These are phyloP conservation scores for Hygrophorus russula DNA, from an alignment of 768 basidiomycete genomes.

Conservation along the genomic window DNA sequence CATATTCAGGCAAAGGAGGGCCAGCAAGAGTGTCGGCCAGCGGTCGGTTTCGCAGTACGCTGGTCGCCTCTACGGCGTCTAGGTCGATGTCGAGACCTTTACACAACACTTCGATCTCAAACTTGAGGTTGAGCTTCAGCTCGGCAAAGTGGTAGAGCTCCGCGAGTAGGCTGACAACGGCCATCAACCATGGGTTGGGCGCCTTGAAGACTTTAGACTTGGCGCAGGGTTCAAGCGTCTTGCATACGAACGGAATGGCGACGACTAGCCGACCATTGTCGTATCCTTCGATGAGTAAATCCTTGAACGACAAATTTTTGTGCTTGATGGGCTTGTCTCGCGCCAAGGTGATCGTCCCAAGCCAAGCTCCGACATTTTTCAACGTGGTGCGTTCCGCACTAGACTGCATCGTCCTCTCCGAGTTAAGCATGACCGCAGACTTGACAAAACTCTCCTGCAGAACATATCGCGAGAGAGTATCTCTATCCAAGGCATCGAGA, in stretches of 20 bases:
- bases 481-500: slow-evolving; percentile 69
- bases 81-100: slow-evolving; percentile 84
- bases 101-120: slow-evolving; percentile 97
- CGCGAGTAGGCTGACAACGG: slow-evolving; percentile 79
- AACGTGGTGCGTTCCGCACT: slow-evolving; percentile 76
- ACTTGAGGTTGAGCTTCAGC: slow-evolving; percentile 92
- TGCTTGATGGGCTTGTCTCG: slow-evolving; percentile 87
- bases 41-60: slow-evolving; percentile 70
- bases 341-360: slow-evolving; percentile 88
- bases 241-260: slow-evolving; percentile 97
- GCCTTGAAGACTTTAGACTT: slow-evolving; percentile 89
- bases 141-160: slow-evolving; percentile 98
- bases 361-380: slow-evolving; percentile 94
- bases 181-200: slow-evolving; percentile 98
- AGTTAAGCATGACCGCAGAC: slow-evolving; percentile 77
- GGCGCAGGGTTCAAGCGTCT: slow-evolving; percentile 83
- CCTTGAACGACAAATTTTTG: slow-evolving; percentile 93
- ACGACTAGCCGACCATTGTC: slow-evolving; percentile 85
- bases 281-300: slow-evolving; percentile 92
- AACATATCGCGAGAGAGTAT: slow-evolving; percentile 60
- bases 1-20: slow-evolving; percentile 67
- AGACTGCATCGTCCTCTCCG: slow-evolving; percentile 80
- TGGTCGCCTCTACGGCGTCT: slow-evolving; percentile 74
- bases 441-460: slow-evolving; percentile 92
- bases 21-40: slow-evolving; percentile 43